These are phyloP conservation scores for Whalleya microplaca DNA, from an alignment of 2,329 filamentous ascomycete species.

Conservation along the genomic window DNA sequence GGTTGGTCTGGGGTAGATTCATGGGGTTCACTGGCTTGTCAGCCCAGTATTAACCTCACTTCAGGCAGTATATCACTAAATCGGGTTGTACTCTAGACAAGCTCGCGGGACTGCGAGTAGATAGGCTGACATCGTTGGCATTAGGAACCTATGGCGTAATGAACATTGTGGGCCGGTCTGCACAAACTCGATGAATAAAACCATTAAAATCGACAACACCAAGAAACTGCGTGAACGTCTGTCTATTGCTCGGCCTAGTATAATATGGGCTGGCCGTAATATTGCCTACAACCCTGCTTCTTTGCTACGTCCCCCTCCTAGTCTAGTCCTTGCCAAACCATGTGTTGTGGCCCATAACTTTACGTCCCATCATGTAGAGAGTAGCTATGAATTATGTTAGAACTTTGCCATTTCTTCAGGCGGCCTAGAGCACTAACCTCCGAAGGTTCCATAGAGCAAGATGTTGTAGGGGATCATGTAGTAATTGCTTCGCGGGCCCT, in stretches of 20 bases:
- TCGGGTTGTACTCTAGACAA: conserved; percentile 33
- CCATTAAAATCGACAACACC: neutral
- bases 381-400: conserved; percentile 44
- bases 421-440: conserved; percentile 52
- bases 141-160: conserved; percentile 31
- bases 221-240: conserved; percentile 23
- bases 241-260: conserved; percentile 27
- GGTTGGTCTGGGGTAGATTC: conserved; percentile 10
- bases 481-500: conserved; percentile 67
- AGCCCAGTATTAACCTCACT: conserved; percentile 9
- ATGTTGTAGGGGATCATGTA: conserved; percentile 72
- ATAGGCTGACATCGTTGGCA: conserved; percentile 22
- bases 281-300: conserved; percentile 10
- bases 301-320: neutral
- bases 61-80: neutral
- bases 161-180: conserved; percentile 25
- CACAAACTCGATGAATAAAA: conserved; percentile 6
- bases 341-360: conserved; percentile 78
- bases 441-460: conserved; percentile 64
- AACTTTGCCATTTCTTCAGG: conserved; percentile 19
- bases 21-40: conserved; percentile 7
- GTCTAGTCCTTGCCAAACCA: conserved; percentile 66
- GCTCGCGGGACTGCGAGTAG: conserved; percentile 15
- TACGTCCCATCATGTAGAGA: conserved; percentile 75
- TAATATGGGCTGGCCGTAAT: conserved; percentile 17